Evolutionary conservation across 129 eudicot genomes (phyloP).

Genomic region (Flaveria trinervia): DNA sequence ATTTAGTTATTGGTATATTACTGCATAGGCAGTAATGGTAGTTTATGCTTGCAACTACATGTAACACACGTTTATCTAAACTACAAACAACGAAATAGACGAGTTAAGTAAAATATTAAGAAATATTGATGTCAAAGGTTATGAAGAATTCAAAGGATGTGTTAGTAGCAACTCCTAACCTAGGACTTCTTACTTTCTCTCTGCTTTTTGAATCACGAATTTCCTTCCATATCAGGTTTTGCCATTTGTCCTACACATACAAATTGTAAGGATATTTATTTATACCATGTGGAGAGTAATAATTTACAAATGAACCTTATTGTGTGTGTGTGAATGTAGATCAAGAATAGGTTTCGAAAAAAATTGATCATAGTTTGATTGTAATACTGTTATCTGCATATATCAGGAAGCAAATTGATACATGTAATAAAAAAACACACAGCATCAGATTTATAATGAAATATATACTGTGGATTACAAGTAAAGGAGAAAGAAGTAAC

Average conservation of each 20-base stretch:
- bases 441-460: not conserved
- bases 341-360: not conserved
- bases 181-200: conserved; percentile 4
- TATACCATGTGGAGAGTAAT: not conserved
- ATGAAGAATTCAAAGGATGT: too few species aligned
- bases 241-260: conserved; percentile 48
- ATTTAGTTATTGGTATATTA: too few species aligned
- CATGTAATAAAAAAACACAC: too few species aligned
- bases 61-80: too few species aligned
- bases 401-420: not conserved
- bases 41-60: too few species aligned
- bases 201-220: conserved; percentile 14
- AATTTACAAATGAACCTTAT: not conserved
- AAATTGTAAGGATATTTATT: not conserved
- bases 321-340: not conserved
- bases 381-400: not conserved
- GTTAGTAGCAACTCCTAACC: not conserved
- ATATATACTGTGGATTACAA: not conserved
- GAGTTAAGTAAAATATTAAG: not conserved
- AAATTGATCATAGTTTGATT: not conserved
- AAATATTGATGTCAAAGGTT: not conserved
- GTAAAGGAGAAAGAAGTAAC: not conserved
- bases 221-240: conserved; percentile 15
- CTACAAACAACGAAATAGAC: not conserved
- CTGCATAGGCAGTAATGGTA: too few species aligned